A percentile compares a stretch with the other conserved stretches of the same genome.
Evolutionary conservation across 2,329 filamentous ascomycete genomes (phyloP).

Genomic region (Dothistroma septosporum): DNA sequence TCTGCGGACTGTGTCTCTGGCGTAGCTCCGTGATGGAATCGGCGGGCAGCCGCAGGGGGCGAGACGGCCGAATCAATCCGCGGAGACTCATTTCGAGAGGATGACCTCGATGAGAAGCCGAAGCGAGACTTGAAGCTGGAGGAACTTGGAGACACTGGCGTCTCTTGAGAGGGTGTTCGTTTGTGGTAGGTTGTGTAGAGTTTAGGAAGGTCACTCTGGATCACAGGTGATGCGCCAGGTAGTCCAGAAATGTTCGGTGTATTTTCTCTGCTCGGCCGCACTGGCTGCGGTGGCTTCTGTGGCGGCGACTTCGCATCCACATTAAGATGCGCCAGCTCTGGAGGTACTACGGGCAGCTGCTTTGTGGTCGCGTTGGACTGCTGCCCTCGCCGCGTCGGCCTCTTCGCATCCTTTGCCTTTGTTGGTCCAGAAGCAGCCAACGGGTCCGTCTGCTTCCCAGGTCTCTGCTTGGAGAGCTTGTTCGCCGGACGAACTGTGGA

Average conservation of each 20-base stretch:
- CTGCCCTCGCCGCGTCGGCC: not conserved
- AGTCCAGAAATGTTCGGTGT: slow-evolving; percentile 42
- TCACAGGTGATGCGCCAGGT: slow-evolving; percentile 49
- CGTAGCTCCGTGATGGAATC: slow-evolving; percentile 17
- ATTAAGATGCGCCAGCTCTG: slow-evolving; percentile 50
- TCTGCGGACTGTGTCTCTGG: slow-evolving; percentile 16
- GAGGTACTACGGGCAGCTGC: slow-evolving; percentile 26
- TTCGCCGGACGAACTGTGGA: slow-evolving; percentile 37
- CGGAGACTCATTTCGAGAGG: slow-evolving; percentile 31
- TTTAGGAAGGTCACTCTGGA: slow-evolving; percentile 53
- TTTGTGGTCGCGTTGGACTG: slow-evolving; percentile 8
- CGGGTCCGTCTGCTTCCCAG: not conserved
- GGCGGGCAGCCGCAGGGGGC: slow-evolving; percentile 24
- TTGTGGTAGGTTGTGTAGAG: slow-evolving; percentile 48
- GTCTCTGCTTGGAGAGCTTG: slow-evolving; percentile 2
- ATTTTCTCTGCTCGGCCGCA: slow-evolving; percentile 45
- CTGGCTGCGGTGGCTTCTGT: slow-evolving; percentile 44
- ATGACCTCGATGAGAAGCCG: slow-evolving; percentile 31
- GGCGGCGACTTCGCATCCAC: slow-evolving; percentile 49
- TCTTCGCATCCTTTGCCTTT: not conserved
- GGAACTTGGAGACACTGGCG: slow-evolving; percentile 34
- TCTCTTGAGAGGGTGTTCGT: slow-evolving; percentile 49
- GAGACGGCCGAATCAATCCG: slow-evolving; percentile 34
- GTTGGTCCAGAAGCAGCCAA: not conserved
- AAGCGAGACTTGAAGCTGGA: slow-evolving; percentile 40